Evolutionary conservation across 352 stramenopile species (phyloP), one percentile per base, ranked within the genome.

Genomic region (Phytophthora parvispora): DNA sequence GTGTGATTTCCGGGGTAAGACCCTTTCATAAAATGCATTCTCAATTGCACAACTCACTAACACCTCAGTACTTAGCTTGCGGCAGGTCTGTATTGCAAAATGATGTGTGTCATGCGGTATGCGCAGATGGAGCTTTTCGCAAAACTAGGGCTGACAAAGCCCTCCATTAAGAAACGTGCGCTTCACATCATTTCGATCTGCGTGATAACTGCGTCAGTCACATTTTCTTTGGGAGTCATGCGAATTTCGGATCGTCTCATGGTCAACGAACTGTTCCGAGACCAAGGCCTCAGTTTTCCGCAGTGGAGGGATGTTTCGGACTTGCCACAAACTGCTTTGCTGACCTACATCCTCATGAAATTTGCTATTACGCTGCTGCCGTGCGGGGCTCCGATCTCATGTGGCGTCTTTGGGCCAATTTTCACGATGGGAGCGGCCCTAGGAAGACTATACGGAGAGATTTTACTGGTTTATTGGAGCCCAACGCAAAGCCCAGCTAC

Each of bases 351-450:
- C 53, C 69, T 75, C 36, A 70, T 95, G 61, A 95, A 95, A 55
- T 96, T 94, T 43, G 60, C 77, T 29, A 87, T 89, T 4, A 95
- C 87, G 12, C 67, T 95, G 13, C 32, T 96, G 20, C 84, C 83
- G 9, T 95, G 88, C 28, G 87, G 87, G 18, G 86, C 91, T 6
- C 87, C 87, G 4, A 67, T 96, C 4, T 95, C 90, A 27, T 90
- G 91, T 48, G 90, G 90, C 10, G 81, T 95, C 22, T 94, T 97
- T 40, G 88, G 86, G 5, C 90, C 90, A 12, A 69, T 94, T 16
- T 96, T 97, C 51, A 92, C 87, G 2, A 93, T 91, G 27, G 90
- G 90, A 10, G 90, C 90, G 0, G 89, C 85, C 12, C 72, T 96
- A 1, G 90, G 90, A 2, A 65, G 90, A 8, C 60, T 97, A 0